Evolutionary conservation across 441 rosid genomes (phyloP), one percentile per base, ranked within the genome.

Genomic region (Macaranga tanarius): DNA sequence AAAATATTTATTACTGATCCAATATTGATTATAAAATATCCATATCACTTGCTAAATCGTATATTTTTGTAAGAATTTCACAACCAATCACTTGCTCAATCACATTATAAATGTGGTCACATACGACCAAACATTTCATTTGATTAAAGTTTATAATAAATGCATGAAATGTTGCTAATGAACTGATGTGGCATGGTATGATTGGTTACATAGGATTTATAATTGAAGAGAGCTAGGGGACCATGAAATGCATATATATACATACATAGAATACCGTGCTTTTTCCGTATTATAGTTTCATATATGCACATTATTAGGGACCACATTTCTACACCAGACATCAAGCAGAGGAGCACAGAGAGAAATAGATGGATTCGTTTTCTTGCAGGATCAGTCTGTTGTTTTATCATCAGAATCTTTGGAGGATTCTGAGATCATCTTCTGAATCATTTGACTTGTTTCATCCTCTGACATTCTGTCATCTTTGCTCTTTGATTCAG

Each of bases 401-500:
- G 11, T 52, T 69, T 57, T 50, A 7, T 76, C 67, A 2, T 72
- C 76, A 23, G 84, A 75, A 62, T 80, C 80, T 58, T 88, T 87
- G 72, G 96, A 76, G 74, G 95, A 84, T 26, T 78, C 65, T 64
- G 89, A 76, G 75, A 92, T 91, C 77, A 89, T 84, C 78, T 88
- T 88, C 73, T 84, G 93, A 8, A 95, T 88, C 91, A 91, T 83
- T 70, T 77, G 81, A 74, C 85, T 87, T 65, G 95, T 95, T 85
- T 95, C 96, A 78, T 91, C 92, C 80, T 86, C 91, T 4, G 98
- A 84, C 93, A 95, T 89, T 68, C 84, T 77, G 26, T 85, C 92
- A 52, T 84, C 85, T 79, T 89, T 84, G 86, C 79, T 75, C 72
- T 86, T 92, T 2, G 85, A 86, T 79, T 83, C 65, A 40, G 84